phyloP scores from a whole-genome alignment of 306 rosid genomes.

The Medicago arabica region DNA sequence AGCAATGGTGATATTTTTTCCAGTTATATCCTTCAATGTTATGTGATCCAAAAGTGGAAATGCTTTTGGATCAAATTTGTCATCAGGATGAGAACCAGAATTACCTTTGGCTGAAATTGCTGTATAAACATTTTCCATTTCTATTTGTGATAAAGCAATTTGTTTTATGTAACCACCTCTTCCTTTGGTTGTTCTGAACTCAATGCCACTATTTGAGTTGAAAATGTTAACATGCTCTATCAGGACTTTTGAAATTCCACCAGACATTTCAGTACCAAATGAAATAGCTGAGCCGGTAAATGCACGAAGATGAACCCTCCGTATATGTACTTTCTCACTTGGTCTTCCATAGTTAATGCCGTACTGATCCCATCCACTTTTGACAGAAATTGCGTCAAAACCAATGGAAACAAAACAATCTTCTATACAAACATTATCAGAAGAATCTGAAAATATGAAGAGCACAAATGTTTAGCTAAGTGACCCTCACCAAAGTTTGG shows the following conservation, averaged over 20 bases:
- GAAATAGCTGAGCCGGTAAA: slow-evolving; percentile 85
- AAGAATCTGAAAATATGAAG: slow-evolving; percentile 76
- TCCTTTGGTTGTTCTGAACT: slow-evolving; percentile 81
- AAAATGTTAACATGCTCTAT: slow-evolving; percentile 69
- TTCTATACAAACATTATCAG: slow-evolving; percentile 87
- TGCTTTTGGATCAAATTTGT: slow-evolving; percentile 83
- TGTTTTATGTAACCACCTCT: slow-evolving; percentile 88
- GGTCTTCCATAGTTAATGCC: slow-evolving; percentile 91
- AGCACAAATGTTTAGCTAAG: slow-evolving; percentile 30
- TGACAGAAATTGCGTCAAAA: slow-evolving; percentile 83
- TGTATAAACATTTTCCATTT: slow-evolving; percentile 62
- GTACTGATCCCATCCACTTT: slow-evolving; percentile 99
- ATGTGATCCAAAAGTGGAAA: slow-evolving; percentile 73
- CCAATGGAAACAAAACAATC: slow-evolving; percentile 77
- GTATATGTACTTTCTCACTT: slow-evolving; percentile 76
- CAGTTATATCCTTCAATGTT: slow-evolving; percentile 67
- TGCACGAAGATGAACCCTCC: slow-evolving; percentile 71
- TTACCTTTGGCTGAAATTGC: slow-evolving; percentile 84
- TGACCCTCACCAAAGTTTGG: not conserved
- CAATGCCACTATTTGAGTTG: slow-evolving; percentile 73
- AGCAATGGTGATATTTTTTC: slow-evolving; percentile 71
- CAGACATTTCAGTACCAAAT: slow-evolving; percentile 96
- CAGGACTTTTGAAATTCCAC: slow-evolving; percentile 80
- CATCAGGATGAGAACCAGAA: slow-evolving; percentile 88
- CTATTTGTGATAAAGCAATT: slow-evolving; percentile 64